Base-by-base conservation (phyloP, 2,329 filamentous ascomycete species). In the Aspergillus costaricaensis region DNA sequence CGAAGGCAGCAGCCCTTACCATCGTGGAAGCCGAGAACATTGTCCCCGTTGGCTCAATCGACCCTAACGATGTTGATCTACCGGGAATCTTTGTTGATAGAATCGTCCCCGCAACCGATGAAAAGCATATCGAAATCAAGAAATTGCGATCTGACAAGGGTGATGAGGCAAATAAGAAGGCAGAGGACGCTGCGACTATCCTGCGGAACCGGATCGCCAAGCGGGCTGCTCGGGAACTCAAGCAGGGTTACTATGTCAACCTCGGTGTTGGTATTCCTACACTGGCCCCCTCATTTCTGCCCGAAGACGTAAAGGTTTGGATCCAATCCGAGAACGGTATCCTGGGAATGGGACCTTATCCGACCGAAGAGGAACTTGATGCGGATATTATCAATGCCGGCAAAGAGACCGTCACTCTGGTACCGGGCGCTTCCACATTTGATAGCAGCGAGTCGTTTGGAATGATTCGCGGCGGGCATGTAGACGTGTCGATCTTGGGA, bases 21-120 rank as follows among this genome's bases (percentile, higher is more conserved):
- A 93, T 96, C 43, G 91, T 95, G 39, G 91, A 96, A 73, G 91
- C 91, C 1, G 91, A 96, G 70, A 84, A 94, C 64, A 92, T 96
- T 61, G 91, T 96, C 55, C 86, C 89, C 2, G 76, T 87, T 1
- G 91, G 91, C 23, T 85, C 86, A 2, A 88, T 96, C 41, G 83
- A 88, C 56, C 87, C 91, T 2, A 88, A 91, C 62, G 85, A 88
- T 47, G 87, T 96, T 5, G 88, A 95, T 70, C 81, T 96, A 3
- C 91, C 91, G 0, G 91, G 91, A 9, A 92, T 96, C 67, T 95
- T 88, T 72, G 88, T 96, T 70, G 89, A 94, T 72, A 85, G 91
- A 50, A 90, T 96, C 57, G 88, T 96, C 1, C 89, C 88, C 17
- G 86, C 89, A 0, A 92, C 88, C 0, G 84, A 83, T 1, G 79